phyloP scores from a whole-genome alignment of 176 grass and related monocot genomes.

The Thalia dealbata region DNA sequence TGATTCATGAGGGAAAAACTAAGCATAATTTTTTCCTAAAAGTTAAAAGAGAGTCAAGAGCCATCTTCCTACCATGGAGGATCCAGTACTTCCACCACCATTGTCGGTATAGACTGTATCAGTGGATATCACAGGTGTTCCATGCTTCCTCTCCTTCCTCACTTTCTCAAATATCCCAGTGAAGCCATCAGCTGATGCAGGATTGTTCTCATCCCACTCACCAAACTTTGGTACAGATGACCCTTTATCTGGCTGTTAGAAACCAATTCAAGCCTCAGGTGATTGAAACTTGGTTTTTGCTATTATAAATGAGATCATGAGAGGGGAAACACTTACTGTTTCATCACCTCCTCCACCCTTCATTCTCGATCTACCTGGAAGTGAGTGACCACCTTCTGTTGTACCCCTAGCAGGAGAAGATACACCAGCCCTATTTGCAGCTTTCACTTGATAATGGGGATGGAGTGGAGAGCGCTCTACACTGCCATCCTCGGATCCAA shows the following conservation, averaged over 20 bases:
- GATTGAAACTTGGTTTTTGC: not conserved
- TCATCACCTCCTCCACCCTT: constrained; percentile 34
- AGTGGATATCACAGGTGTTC: constrained; percentile 19
- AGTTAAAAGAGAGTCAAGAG: not conserved
- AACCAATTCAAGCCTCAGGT: not conserved
- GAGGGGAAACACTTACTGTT: constrained; percentile 27
- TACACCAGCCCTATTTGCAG: constrained; percentile 12
- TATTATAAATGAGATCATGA: not conserved
- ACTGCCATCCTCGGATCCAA: constrained; percentile 6
- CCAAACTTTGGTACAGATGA: constrained; percentile 90
- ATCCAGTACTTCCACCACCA: constrained; percentile 11
- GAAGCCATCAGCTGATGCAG: constrained; percentile 78
- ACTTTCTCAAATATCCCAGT: constrained; percentile 93
- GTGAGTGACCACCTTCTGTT: constrained; percentile 19
- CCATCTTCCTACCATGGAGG: constrained; percentile 43
- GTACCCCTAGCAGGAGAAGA: constrained; percentile 49
- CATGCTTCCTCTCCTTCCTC: constrained; percentile 71
- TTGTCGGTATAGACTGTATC: constrained; percentile 24
- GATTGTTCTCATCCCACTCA: constrained; percentile 81
- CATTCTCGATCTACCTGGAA: constrained; percentile 31
- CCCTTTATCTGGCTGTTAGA: constrained; percentile 51
- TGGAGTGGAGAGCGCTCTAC: constrained; percentile 35
- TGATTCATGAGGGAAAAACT: no score
- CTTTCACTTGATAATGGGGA: constrained; percentile 18
- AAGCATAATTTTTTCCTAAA: no score